Conservation (phyloP, 2,329 filamentous ascomycete genomes). For the Alternaria angustiovoidea region DNA sequence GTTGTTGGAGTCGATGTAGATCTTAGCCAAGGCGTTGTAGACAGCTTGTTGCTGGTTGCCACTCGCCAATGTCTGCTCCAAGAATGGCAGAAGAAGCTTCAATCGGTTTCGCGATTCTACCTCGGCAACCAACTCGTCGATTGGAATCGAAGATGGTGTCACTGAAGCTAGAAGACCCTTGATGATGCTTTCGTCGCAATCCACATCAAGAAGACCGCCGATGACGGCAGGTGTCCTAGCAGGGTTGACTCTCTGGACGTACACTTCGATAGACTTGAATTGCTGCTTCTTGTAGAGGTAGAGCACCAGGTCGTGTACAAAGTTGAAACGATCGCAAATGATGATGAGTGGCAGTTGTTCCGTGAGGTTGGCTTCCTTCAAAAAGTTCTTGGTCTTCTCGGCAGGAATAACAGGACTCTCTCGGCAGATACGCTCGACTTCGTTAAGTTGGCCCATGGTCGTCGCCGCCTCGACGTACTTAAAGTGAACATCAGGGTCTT, state of each 20-base stretch:
- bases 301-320: constrained; percentile 94
- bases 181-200: constrained; percentile 96
- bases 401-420: constrained; percentile 79
- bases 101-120: constrained; percentile 96
- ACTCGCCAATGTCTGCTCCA: constrained; percentile 86
- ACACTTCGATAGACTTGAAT: constrained; percentile 98
- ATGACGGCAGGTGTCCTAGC: constrained; percentile 89
- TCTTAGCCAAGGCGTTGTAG: constrained; percentile 97
- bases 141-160: constrained; percentile 83
- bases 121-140: constrained; percentile 91
- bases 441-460: constrained; percentile 89
- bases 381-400: constrained; percentile 98
- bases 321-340: constrained; percentile 99
- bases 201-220: constrained; percentile 91
- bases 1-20: constrained; percentile 99
- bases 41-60: constrained; percentile 97
- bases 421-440: constrained; percentile 96
- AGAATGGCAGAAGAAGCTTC: constrained; percentile 94
- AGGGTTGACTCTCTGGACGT: constrained; percentile 96
- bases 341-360: constrained; percentile 98
- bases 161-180: constrained; percentile 89
- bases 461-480: constrained; percentile 99
- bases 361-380: constrained; percentile 91
- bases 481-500: constrained; percentile 96
- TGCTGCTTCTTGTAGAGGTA: constrained; percentile 99